Evolutionary conservation across 768 basidiomycete genomes (phyloP).

Genomic region (Hortiboletus flavorubellus): DNA sequence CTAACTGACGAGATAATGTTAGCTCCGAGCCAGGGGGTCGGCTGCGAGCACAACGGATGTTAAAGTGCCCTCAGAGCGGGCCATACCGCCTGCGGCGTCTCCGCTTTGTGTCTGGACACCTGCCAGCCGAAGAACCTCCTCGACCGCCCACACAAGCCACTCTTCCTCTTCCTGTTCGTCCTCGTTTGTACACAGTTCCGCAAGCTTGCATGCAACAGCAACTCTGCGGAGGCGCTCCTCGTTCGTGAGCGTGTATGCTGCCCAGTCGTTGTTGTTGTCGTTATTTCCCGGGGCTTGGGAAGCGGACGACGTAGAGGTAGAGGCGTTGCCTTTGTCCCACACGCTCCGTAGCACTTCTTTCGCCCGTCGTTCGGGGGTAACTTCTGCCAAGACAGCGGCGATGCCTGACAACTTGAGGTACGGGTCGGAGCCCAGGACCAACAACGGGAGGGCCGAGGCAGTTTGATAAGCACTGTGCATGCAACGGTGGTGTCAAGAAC

Average conservation of each 20-base stretch:
- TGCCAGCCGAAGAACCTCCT: slow-evolving; percentile 37
- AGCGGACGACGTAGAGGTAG: not conserved
- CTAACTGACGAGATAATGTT: no score
- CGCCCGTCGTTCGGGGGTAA: slow-evolving; percentile 33
- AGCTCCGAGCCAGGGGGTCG: no score
- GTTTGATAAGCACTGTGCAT: slow-evolving; percentile 52
- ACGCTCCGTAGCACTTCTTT: slow-evolving; percentile 22
- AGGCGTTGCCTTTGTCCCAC: slow-evolving; percentile 18
- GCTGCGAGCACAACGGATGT: slow-evolving; percentile 38
- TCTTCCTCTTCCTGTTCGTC: slow-evolving; percentile 38
- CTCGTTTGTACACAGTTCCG: slow-evolving; percentile 35
- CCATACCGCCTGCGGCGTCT: no score
- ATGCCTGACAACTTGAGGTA: slow-evolving; percentile 69
- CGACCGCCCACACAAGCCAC: slow-evolving; percentile 43
- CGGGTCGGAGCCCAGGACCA: slow-evolving; percentile 40
- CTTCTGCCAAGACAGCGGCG: slow-evolving; percentile 56
- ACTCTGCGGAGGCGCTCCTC: slow-evolving; percentile 43
- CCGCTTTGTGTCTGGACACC: slow-evolving; percentile 7
- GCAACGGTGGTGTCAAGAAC: not conserved
- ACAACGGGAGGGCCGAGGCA: slow-evolving; percentile 42
- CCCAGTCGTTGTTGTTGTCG: slow-evolving; percentile 15
- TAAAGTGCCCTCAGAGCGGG: not conserved
- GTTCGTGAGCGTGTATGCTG: slow-evolving; percentile 26
- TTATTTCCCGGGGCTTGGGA: slow-evolving; percentile 4
- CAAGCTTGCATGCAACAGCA: slow-evolving; percentile 45